Evolutionary conservation across 495 filamentous ascomycete species (phyloP).

Genomic region (Podospora australis): DNA sequence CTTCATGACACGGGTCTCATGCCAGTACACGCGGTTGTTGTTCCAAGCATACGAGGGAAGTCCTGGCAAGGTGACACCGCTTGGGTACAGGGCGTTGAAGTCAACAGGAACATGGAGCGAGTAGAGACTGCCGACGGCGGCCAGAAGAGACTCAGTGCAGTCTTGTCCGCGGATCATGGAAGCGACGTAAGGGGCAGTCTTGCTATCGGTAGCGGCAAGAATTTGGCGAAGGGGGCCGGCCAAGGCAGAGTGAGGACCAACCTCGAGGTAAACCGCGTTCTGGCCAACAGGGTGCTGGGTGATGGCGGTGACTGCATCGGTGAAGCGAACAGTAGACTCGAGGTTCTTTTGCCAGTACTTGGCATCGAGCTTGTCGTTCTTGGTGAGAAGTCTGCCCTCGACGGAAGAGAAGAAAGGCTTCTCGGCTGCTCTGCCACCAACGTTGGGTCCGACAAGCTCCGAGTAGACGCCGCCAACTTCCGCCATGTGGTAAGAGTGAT

Average conservation of each 20-base stretch:
- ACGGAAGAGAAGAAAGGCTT: not conserved
- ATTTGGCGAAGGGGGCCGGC: constrained; percentile 40
- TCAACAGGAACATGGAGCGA: constrained; percentile 23
- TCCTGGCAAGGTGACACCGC: constrained; percentile 7
- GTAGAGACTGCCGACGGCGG: constrained; percentile 26
- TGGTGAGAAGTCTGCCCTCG: constrained; percentile 11
- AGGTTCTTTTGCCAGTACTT: constrained; percentile 46
- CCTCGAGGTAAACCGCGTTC: constrained; percentile 34
- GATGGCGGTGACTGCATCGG: constrained; percentile 26
- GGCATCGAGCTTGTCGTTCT: constrained; percentile 16
- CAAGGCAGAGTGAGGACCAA: constrained; percentile 54
- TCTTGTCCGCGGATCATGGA: constrained; percentile 22
- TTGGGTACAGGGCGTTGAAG: constrained; percentile 17
- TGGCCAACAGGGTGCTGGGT: not conserved
- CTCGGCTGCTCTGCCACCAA: constrained; percentile 28
- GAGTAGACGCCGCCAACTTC: constrained; percentile 33
- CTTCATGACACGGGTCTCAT: constrained; percentile 31
- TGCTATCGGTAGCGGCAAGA: not conserved
- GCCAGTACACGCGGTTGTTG: constrained; percentile 33
- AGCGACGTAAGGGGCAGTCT: constrained; percentile 18
- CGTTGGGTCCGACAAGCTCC: not conserved
- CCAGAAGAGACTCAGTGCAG: constrained; percentile 18
- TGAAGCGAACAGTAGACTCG: constrained; percentile 39
- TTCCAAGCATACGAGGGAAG: constrained; percentile 37
- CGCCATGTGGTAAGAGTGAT: constrained; percentile 46